Evolutionary conservation across 371 early-diverging fungal genomes (phyloP).

Genomic region (Actinomucor elegans): DNA sequence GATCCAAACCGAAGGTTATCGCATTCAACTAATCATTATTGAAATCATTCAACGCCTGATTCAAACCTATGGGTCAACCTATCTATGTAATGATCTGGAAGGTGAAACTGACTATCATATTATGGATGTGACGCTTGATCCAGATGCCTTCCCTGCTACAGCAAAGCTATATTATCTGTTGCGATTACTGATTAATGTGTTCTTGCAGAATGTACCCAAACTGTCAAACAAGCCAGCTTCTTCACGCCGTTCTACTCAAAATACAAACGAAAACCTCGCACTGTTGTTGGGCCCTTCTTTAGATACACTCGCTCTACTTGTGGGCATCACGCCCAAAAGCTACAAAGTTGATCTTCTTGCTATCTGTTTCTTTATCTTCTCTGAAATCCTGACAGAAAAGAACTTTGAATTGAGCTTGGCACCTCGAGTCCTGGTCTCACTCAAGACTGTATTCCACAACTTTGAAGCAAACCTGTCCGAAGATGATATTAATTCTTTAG

Average conservation of each 20-base stretch:
- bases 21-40: slow-evolving; percentile 46
- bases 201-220: slow-evolving; percentile 47
- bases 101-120: slow-evolving; percentile 17
- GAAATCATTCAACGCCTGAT: slow-evolving; percentile 46
- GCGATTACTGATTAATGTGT: slow-evolving; percentile 48
- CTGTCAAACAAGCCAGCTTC: slow-evolving; percentile 33
- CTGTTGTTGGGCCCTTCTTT: slow-evolving; percentile 37
- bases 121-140: slow-evolving; percentile 36
- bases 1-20: slow-evolving; percentile 54
- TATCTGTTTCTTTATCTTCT: slow-evolving; percentile 41
- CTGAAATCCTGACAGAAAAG: slow-evolving; percentile 31
- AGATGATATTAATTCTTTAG: slow-evolving; percentile 24
- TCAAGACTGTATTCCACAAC: slow-evolving; percentile 39
- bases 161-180: slow-evolving; percentile 49
- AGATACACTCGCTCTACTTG: slow-evolving; percentile 45
- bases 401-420: slow-evolving; percentile 34
- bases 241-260: slow-evolving; percentile 9
- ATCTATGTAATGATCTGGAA: slow-evolving; percentile 46
- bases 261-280: slow-evolving; percentile 18
- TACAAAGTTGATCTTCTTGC: slow-evolving; percentile 50
- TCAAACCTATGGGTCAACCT: slow-evolving; percentile 37
- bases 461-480: slow-evolving; percentile 29
- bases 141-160: slow-evolving; percentile 44
- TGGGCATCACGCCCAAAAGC: slow-evolving; percentile 35
- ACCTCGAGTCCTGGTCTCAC: slow-evolving; percentile 42